Evolutionary conservation across 768 basidiomycete species (phyloP).

Genomic region (Thelephora ganbajun): DNA sequence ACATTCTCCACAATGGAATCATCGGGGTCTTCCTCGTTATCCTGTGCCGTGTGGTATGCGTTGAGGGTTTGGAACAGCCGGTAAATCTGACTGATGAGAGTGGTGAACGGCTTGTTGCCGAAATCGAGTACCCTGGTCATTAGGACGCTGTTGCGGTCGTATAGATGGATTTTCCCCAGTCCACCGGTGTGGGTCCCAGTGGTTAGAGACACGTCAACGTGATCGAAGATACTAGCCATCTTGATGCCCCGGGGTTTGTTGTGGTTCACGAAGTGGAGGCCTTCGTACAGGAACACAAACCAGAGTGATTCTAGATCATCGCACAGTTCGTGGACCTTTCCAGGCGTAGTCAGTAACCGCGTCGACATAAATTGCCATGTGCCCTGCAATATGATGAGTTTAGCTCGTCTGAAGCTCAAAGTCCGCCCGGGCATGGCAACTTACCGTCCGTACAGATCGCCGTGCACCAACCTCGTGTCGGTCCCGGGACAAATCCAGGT

Average conservation of each 20-base stretch:
- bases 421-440: not conserved
- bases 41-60: not conserved
- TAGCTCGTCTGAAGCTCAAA: not conserved
- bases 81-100: not conserved
- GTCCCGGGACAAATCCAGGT: too few relatives aligned
- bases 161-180: not conserved
- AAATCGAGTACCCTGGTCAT: too few relatives aligned
- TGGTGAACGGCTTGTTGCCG: not conserved
- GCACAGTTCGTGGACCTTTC: too few relatives aligned
- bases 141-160: not conserved
- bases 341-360: not conserved
- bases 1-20: too few relatives aligned
- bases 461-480: too few relatives aligned
- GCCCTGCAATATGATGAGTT: not conserved
- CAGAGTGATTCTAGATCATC: constrained; percentile 8
- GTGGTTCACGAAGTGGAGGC: not conserved
- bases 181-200: not conserved
- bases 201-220: not conserved
- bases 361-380: constrained; percentile 6
- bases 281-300: constrained; percentile 6
- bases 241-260: too few relatives aligned
- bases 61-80: not conserved
- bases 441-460: too few relatives aligned
- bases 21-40: not conserved
- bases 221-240: not conserved